Evolutionary conservation across 2,329 filamentous ascomycete species (phyloP).

Genomic region (Sclerotinia spermophila): DNA sequence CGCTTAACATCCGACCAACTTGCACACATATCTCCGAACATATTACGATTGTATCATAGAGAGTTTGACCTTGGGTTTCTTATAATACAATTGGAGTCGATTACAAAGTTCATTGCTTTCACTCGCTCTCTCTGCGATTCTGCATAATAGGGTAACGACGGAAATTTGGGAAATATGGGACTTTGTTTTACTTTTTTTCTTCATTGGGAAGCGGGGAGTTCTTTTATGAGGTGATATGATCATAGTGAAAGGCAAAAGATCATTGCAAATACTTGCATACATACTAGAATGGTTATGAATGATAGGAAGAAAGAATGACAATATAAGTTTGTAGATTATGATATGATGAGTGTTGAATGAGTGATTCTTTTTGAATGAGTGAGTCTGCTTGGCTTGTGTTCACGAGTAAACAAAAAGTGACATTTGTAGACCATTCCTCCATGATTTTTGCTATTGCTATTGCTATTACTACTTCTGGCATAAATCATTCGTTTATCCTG

Average conservation of each 20-base stretch:
- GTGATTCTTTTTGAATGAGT: no score
- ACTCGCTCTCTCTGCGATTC: constrained; percentile 15
- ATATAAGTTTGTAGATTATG: constrained; percentile 16
- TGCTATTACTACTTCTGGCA: no score
- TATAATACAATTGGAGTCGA: constrained; percentile 6
- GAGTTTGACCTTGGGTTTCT: constrained; percentile 10
- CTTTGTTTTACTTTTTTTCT: not conserved
- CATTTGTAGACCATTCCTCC: no score
- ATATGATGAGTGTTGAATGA: not conserved
- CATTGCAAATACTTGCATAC: constrained; percentile 14
- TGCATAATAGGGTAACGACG: constrained; percentile 19
- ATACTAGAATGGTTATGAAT: constrained; percentile 16
- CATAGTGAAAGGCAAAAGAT: constrained; percentile 10
- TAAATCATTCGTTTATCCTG: no score
- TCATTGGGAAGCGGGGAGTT: constrained; percentile 12
- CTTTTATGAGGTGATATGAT: constrained; percentile 5
- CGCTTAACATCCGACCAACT: not conserved
- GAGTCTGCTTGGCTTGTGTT: not conserved
- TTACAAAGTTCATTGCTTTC: constrained; percentile 6
- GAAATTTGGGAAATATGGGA: constrained; percentile 12
- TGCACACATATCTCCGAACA: constrained; percentile 14
- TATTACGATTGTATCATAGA: constrained; percentile 19
- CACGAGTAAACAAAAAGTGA: constrained; percentile 1
- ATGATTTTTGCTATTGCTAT: no score
- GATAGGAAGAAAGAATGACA: constrained; percentile 14